These are phyloP conservation scores for Choanephora cucurbitarum DNA, from an alignment of 371 early-diverging fungal genomes.

Conservation along the genomic window DNA sequence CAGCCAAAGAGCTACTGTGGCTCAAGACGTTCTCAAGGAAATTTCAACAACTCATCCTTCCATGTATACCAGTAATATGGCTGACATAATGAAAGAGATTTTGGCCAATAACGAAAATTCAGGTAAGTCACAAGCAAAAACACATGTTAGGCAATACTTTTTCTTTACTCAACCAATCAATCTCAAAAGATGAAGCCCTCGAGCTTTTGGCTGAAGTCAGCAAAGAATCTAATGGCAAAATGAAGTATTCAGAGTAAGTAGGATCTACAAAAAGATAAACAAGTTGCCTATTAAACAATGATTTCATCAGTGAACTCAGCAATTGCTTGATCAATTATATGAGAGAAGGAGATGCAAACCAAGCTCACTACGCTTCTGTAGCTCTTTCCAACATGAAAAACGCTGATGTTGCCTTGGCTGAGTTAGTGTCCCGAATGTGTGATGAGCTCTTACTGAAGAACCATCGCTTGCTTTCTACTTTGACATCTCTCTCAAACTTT, in stretches of 20 bases:
- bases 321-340: conserved; percentile 48
- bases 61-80: conserved; percentile 16
- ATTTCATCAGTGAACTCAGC: conserved; percentile 29
- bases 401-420: conserved; percentile 3
- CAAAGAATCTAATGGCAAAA: conserved; percentile 53
- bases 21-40: conserved; percentile 32
- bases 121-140: too few relatives aligned
- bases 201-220: conserved; percentile 64
- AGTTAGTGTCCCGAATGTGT: conserved; percentile 23
- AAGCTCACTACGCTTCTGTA: conserved; percentile 67
- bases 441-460: conserved; percentile 24
- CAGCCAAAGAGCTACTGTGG: conserved; percentile 17
- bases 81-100: conserved; percentile 16
- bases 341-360: conserved; percentile 44
- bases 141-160: too few relatives aligned
- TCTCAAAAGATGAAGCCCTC: conserved; percentile 63
- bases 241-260: conserved; percentile 38
- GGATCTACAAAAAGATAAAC: not conserved
- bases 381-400: conserved; percentile 55
- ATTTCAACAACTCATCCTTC: conserved; percentile 22
- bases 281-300: not conserved
- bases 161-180: too few relatives aligned
- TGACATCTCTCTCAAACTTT: conserved; percentile 60
- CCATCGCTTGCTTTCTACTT: conserved; percentile 39
- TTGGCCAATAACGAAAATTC: conserved; percentile 11